These are phyloP conservation scores for Sarocladium brachiariae DNA, from an alignment of 2,329 filamentous ascomycete species.

Conservation along the genomic window DNA sequence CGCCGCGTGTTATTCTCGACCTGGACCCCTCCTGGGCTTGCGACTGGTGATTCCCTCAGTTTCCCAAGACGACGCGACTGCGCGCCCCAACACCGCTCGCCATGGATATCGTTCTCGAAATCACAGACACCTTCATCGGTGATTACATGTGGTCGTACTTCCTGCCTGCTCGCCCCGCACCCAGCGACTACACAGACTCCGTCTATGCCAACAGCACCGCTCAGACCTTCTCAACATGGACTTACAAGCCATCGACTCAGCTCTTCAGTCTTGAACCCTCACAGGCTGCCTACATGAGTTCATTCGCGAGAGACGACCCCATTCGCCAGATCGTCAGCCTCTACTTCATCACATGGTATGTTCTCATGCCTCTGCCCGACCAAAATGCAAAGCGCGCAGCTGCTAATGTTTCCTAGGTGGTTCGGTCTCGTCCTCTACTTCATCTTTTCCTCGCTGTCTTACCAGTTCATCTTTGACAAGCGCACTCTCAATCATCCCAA, in stretches of 20 bases:
- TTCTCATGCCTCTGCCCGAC: conserved; percentile 1
- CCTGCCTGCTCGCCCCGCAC: conserved; percentile 53
- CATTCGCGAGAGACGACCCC: conserved; percentile 70
- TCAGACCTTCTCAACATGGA: conserved; percentile 52
- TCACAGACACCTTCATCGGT: conserved; percentile 73
- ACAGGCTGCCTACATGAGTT: conserved; percentile 71
- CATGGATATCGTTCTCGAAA: conserved; percentile 91
- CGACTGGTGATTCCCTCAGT: not conserved
- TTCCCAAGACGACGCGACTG: not conserved
- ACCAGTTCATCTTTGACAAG: conserved; percentile 87
- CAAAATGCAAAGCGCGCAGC: not conserved
- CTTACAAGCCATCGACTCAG: conserved; percentile 66
- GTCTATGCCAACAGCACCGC: conserved; percentile 42
- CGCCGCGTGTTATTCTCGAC: not conserved
- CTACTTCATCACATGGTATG: conserved; percentile 80
- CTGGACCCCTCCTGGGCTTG: not conserved
- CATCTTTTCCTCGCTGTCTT: conserved; percentile 74
- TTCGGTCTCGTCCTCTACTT: conserved; percentile 85
- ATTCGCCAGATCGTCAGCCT: conserved; percentile 68
- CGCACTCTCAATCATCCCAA: conserved; percentile 82
- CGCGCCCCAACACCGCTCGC: conserved; percentile 20
- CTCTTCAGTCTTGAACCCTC: conserved; percentile 65
- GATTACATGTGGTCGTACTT: conserved; percentile 71
- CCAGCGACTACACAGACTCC: conserved; percentile 44
- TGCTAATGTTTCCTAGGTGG: conserved; percentile 48